These are phyloP conservation scores for Isabelozyma rhagii DNA, from an alignment of 805 yeast genomes.

Conservation along the genomic window DNA sequence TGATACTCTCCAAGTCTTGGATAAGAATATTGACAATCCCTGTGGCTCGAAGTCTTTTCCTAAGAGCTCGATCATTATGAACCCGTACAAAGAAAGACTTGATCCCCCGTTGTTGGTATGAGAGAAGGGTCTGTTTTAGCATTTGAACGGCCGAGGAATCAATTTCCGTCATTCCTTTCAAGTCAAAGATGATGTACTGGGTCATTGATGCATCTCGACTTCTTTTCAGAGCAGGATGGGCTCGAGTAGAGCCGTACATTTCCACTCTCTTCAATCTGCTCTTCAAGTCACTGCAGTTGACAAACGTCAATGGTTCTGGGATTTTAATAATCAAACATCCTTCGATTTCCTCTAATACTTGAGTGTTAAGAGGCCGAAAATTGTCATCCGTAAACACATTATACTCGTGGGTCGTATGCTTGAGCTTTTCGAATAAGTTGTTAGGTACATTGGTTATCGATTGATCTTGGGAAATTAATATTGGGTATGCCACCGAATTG, in stretches of 20 bases:
- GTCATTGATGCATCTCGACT: constrained; percentile 37
- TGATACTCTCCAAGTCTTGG: constrained; percentile 20
- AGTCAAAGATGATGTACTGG: constrained; percentile 37
- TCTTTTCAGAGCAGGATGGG: constrained; percentile 41
- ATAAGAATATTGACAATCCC: constrained; percentile 26
- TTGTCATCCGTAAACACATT: constrained; percentile 34
- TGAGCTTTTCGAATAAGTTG: constrained; percentile 2
- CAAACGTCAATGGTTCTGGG: constrained; percentile 43
- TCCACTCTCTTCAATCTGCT: constrained; percentile 38
- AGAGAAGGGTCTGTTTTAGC: constrained; percentile 22
- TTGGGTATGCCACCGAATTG: neutral
- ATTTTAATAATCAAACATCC: constrained; percentile 42
- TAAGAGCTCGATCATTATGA: constrained; percentile 17
- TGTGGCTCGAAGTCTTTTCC: constrained; percentile 25
- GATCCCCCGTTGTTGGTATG: constrained; percentile 29
- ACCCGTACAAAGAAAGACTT: constrained; percentile 36
- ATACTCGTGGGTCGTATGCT: constrained; percentile 13
- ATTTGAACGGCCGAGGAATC: constrained; percentile 44
- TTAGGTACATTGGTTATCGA: neutral
- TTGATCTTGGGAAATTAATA: neutral
- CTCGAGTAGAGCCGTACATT: constrained; percentile 40
- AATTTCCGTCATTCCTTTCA: constrained; percentile 39
- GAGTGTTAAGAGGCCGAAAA: constrained; percentile 31
- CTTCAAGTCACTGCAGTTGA: constrained; percentile 38
- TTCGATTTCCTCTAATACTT: constrained; percentile 40